Evolutionary conservation across 805 yeast species (phyloP), one percentile per base, ranked within the genome.

Genomic region (Candida loeiensis): DNA sequence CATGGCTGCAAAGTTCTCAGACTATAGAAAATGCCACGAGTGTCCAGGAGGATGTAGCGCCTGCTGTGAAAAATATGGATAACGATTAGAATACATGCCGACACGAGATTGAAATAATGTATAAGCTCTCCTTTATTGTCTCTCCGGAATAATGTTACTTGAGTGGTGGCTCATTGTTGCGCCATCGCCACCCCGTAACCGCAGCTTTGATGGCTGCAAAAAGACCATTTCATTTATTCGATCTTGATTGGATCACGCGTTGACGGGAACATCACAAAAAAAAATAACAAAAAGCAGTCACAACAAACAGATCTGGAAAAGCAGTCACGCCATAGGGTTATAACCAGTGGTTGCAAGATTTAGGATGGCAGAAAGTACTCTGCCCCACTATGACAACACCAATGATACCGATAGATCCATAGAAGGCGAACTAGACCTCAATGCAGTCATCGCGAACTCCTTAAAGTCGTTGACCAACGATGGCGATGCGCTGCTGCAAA

Each of bases 301-400:
- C 51, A 36, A 37, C 34, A 34, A 13, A 17, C 33, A 25, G 27
- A 38, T 21, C 28, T 21, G 32, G 39, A 42, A 50, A 53, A 48
- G 51, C 55, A 51, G 55, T 53, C 55, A 51, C 56, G 47, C 32
- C 29, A 40, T 40, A 37, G 42, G 42, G 42, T 39, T 33, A 32
- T 11, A 17, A 27, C 34, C 29, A 36, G n/a, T 13, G 16, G 26
- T 14, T 28, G n/a, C 25, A 14, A 27, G 25, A 35, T 21, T 15
- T 5, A 17, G 34, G 20, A 13, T 30, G 39, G 29, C 30, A 34
- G 29, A 16, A 28, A 16, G 19, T 19, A 11, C 20, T 11, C 24
- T 30, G 39, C 27, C 16, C 12, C 25, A 19, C 4, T 20, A 28
- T 36, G 39, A 20, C 19, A 27, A 27, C 27, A 13, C 33, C 12